Conservation (phyloP, 495 filamentous ascomycete genomes). For the Neurospora sp. region DNA sequence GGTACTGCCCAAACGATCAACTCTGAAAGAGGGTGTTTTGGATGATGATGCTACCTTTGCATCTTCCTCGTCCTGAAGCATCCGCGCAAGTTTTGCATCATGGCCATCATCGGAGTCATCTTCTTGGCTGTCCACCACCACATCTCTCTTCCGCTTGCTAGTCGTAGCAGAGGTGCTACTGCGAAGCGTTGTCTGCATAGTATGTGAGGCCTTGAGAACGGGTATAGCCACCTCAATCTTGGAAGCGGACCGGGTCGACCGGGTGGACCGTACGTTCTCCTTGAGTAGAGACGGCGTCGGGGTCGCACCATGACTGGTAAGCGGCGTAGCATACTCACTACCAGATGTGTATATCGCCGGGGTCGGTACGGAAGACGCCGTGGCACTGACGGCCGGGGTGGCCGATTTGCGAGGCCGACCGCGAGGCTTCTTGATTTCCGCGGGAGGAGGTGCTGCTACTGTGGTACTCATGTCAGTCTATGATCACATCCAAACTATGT, state of each 20-base stretch:
- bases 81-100: constrained; percentile 48
- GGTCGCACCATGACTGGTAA: constrained; percentile 60
- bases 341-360: constrained; percentile 31
- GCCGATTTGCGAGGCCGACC: constrained; percentile 6
- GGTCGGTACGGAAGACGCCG: constrained; percentile 29
- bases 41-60: neutral
- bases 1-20: neutral
- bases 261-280: constrained; percentile 5
- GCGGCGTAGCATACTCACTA: constrained; percentile 62
- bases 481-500: neutral
- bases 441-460: neutral
- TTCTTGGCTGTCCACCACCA: constrained; percentile 26
- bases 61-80: constrained; percentile 56
- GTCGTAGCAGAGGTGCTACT: constrained; percentile 18
- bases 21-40: neutral
- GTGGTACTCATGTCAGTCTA: neutral
- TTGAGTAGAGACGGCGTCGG: constrained; percentile 28
- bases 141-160: constrained; percentile 20
- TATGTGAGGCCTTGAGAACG: neutral
- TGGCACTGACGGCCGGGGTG: constrained; percentile 1
- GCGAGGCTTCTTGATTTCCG: constrained; percentile 2
- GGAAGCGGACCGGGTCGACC: neutral
- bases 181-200: constrained; percentile 7
- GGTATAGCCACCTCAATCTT: constrained; percentile 21
- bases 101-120: constrained; percentile 25